Evolutionary conservation across 192 early-diverging fungal genomes (phyloP).

Genomic region (Rhizophagus prolifer): DNA sequence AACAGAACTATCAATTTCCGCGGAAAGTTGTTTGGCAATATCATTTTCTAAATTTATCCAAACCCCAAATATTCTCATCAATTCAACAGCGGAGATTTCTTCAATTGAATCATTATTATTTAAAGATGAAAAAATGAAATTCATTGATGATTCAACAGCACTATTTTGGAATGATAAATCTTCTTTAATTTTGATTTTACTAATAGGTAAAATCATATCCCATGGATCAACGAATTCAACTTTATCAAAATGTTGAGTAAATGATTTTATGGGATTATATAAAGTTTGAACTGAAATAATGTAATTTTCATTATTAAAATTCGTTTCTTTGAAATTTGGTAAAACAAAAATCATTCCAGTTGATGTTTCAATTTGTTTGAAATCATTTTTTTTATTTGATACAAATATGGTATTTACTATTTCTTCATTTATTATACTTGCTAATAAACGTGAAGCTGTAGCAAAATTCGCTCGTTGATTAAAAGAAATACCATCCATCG

Average conservation of each 20-base stretch:
- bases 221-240: constrained; percentile 34
- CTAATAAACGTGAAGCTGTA: constrained; percentile 54
- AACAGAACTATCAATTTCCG: constrained; percentile 57
- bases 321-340: constrained; percentile 13
- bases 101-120: constrained; percentile 14
- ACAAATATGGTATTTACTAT: constrained; percentile 50
- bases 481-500: background rate
- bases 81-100: constrained; percentile 32
- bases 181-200: background rate
- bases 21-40: constrained; percentile 38
- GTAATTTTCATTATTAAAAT: constrained; percentile 19
- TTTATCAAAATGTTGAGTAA: background rate
- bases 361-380: constrained; percentile 29
- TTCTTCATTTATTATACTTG: constrained; percentile 56
- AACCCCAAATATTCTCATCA: constrained; percentile 46
- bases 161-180: background rate
- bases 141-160: background rate
- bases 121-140: background rate
- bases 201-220: constrained; percentile 39
- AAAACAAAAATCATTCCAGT: constrained; percentile 30
- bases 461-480: constrained; percentile 39
- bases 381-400: constrained; percentile 2
- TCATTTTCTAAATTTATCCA: constrained; percentile 42
- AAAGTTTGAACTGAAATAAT: constrained; percentile 31
- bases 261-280: constrained; percentile 31